A percentile compares a stretch with the other conserved stretches of the same genome.
phyloP scores from a whole-genome alignment of 345 rosid species.

The Acer campestre region DNA sequence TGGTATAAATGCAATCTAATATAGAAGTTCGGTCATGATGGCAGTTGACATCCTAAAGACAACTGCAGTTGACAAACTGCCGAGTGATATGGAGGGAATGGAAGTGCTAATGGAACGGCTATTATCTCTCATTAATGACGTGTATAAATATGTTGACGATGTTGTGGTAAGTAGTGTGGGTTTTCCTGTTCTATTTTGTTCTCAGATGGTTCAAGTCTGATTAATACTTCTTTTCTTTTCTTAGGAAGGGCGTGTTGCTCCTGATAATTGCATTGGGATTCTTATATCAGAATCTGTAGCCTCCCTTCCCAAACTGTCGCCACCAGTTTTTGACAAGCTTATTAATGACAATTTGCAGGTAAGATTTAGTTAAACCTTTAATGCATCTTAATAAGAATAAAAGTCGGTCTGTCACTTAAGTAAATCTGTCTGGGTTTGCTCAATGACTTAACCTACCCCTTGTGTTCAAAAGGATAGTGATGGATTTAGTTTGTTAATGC shows the following conservation, averaged over 20 bases:
- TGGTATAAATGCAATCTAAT: conserved; percentile 10
- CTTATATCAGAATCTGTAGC: conserved; percentile 66
- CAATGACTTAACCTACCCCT: not conserved
- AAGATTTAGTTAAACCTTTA: conserved; percentile 9
- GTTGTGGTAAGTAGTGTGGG: conserved; percentile 65
- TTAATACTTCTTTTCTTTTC: not conserved
- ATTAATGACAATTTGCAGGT: conserved; percentile 92
- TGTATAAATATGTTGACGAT: conserved; percentile 76
- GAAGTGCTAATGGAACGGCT: conserved; percentile 81
- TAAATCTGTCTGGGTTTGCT: not conserved
- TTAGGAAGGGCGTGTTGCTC: conserved; percentile 71
- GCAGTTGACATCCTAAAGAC: conserved; percentile 77
- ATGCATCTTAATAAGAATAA: not conserved
- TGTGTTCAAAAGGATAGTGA: not conserved
- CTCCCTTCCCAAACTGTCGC: conserved; percentile 74
- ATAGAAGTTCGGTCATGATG: not conserved
- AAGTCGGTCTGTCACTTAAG: not conserved
- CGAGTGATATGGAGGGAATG: conserved; percentile 98
- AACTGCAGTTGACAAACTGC: conserved; percentile 75
- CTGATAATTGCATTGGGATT: conserved; percentile 81
- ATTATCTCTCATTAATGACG: conserved; percentile 65
- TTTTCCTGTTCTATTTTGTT: not conserved
- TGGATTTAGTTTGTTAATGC: not conserved
- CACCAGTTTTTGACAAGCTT: conserved; percentile 78
- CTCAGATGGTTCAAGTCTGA: conserved; percentile 11